Percentiles rank a stretch among this genome's conserved stretches.
These are phyloP conservation scores for Heracleum sosnowskyi DNA, from an alignment of 129 eudicot genomes.

Conservation along the genomic window DNA sequence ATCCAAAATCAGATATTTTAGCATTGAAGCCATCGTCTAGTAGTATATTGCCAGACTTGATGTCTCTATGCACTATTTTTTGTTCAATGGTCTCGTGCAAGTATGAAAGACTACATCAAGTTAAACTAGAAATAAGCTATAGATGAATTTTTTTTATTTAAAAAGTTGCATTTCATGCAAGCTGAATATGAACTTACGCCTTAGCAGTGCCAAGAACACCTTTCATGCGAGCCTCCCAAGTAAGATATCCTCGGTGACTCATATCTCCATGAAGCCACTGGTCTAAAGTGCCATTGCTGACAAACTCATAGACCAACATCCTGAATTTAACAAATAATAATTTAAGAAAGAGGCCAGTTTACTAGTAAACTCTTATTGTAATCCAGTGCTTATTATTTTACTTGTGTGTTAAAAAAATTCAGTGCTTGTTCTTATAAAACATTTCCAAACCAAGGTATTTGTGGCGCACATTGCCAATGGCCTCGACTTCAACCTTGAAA, in stretches of 20 bases:
- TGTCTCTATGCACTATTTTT: conserved; percentile 29
- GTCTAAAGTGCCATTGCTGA: conserved; percentile 18
- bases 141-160: no score
- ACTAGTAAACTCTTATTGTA: not conserved
- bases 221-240: conserved; percentile 26
- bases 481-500: conserved; percentile 31
- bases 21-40: conserved; percentile 27
- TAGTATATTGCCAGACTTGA: conserved; percentile 29
- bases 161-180: not conserved
- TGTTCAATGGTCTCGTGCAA: conserved; percentile 34
- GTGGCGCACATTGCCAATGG: conserved; percentile 32
- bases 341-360: not conserved
- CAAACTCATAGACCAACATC: conserved; percentile 27
- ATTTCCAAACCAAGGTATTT: conserved; percentile 21
- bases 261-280: conserved; percentile 39
- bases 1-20: conserved; percentile 30
- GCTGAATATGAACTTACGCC: conserved; percentile 18
- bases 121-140: not conserved
- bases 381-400: no score
- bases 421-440: not conserved
- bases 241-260: conserved; percentile 21
- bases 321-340: not conserved
- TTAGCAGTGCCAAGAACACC: conserved; percentile 25
- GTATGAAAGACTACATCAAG: conserved; percentile 20
- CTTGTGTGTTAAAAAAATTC: not conserved